Conservation (phyloP, 2,329 filamentous ascomycete genomes). For the Hypoxylon sp. region DNA sequence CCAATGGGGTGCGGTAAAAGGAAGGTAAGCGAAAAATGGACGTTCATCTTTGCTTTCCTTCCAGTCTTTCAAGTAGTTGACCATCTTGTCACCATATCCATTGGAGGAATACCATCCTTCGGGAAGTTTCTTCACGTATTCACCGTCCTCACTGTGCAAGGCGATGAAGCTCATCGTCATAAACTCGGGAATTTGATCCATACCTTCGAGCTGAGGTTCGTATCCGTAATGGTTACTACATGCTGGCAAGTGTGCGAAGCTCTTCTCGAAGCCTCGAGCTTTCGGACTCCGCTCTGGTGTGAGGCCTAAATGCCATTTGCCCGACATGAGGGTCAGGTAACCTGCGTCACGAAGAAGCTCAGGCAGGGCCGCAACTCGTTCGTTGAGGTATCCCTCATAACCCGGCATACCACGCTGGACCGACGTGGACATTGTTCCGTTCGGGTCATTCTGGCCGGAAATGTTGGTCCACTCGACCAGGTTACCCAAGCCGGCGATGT, state of each 20-base stretch:
- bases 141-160: slow-evolving; percentile 50
- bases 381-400: slow-evolving; percentile 71
- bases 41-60: slow-evolving; percentile 46
- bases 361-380: slow-evolving; percentile 64
- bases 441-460: slow-evolving; percentile 47
- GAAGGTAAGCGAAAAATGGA: slow-evolving; percentile 68
- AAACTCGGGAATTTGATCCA: slow-evolving; percentile 52
- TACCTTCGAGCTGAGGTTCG: slow-evolving; percentile 53
- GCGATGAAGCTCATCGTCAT: slow-evolving; percentile 52
- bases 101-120: slow-evolving; percentile 64
- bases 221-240: slow-evolving; percentile 65
- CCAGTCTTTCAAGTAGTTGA: slow-evolving; percentile 60
- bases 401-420: slow-evolving; percentile 65
- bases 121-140: slow-evolving; percentile 54
- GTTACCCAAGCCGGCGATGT: slow-evolving; percentile 66
- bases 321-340: slow-evolving; percentile 68
- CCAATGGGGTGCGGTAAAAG: slow-evolving; percentile 71
- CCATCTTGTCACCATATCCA: slow-evolving; percentile 61
- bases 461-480: slow-evolving; percentile 60
- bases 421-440: slow-evolving; percentile 44
- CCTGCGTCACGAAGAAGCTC: slow-evolving; percentile 66
- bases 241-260: slow-evolving; percentile 67
- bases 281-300: slow-evolving; percentile 64
- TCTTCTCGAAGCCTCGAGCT: slow-evolving; percentile 65
- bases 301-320: slow-evolving; percentile 71